Conservation (phyloP, 495 filamentous ascomycete genomes). For the Oleoguttula mirabilis region DNA sequence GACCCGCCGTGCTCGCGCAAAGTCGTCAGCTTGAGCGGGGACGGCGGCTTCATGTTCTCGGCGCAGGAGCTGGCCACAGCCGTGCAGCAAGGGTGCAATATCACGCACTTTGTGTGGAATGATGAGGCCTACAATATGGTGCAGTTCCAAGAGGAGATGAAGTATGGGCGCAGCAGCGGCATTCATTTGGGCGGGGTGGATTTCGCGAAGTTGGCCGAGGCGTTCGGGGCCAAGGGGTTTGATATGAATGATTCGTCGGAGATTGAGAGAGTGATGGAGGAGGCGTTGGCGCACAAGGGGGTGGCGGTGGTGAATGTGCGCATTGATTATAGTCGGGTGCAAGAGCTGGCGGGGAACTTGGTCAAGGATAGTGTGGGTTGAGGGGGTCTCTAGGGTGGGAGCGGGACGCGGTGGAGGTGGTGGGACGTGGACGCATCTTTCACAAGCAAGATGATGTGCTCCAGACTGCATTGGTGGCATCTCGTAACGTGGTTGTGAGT, state of each 20-base stretch:
- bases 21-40: constrained; percentile 24
- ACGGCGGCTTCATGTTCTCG: constrained; percentile 35
- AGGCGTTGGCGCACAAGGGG: constrained; percentile 27
- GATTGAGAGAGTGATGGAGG: constrained; percentile 26
- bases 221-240: constrained; percentile 30
- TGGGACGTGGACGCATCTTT: no score
- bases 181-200: constrained; percentile 30
- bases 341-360: constrained; percentile 16
- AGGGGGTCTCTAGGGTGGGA: no score
- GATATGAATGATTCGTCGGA: constrained; percentile 19
- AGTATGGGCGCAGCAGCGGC: constrained; percentile 29
- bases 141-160: constrained; percentile 33
- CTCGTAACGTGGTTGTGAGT: no score
- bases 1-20: constrained; percentile 26
- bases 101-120: constrained; percentile 35
- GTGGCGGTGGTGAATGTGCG: constrained; percentile 30
- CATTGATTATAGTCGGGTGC: constrained; percentile 27
- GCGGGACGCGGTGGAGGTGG: no score
- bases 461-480: no score
- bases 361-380: constrained; percentile 20
- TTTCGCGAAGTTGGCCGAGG: constrained; percentile 31
- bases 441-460: no score
- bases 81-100: constrained; percentile 31
- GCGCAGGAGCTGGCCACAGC: constrained; percentile 26
- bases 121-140: constrained; percentile 35